phyloP scores from a whole-genome alignment of 495 filamentous ascomycete genomes.

The Neurospora tetraspora region DNA sequence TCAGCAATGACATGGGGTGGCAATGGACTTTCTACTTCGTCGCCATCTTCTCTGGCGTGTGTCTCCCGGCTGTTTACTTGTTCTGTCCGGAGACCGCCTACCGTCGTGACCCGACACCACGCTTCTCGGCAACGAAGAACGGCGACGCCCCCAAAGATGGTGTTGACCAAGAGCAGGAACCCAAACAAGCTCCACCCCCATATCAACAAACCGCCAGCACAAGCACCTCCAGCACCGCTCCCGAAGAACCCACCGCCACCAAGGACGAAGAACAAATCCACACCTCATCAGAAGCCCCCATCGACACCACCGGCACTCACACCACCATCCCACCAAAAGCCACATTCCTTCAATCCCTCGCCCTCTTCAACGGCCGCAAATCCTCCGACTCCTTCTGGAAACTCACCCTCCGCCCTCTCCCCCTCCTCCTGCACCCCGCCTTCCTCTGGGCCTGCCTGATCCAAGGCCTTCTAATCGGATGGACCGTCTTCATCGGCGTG shows the following conservation, averaged over 20 bases:
- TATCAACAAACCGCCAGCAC: background rate
- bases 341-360: constrained; percentile 46
- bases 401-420: constrained; percentile 51
- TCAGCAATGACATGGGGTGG: constrained; percentile 68
- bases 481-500: constrained; percentile 90
- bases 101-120: constrained; percentile 38
- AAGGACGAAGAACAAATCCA: background rate
- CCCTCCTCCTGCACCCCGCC: constrained; percentile 67
- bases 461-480: constrained; percentile 85
- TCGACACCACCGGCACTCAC: background rate
- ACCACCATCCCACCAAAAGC: constrained; percentile 26
- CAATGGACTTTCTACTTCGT: constrained; percentile 70
- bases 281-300: background rate
- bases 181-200: background rate
- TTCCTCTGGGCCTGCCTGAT: constrained; percentile 86
- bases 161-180: background rate
- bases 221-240: too few species aligned
- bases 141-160: background rate
- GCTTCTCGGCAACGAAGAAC: background rate
- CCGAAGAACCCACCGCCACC: background rate
- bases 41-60: constrained; percentile 56
- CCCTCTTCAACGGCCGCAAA: constrained; percentile 73
- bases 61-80: constrained; percentile 57
- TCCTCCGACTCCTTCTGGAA: constrained; percentile 53
- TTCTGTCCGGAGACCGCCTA: constrained; percentile 84